phyloP scores from a whole-genome alignment of 1,284 basidiomycete species.

The Exobasidium rhododendri region DNA sequence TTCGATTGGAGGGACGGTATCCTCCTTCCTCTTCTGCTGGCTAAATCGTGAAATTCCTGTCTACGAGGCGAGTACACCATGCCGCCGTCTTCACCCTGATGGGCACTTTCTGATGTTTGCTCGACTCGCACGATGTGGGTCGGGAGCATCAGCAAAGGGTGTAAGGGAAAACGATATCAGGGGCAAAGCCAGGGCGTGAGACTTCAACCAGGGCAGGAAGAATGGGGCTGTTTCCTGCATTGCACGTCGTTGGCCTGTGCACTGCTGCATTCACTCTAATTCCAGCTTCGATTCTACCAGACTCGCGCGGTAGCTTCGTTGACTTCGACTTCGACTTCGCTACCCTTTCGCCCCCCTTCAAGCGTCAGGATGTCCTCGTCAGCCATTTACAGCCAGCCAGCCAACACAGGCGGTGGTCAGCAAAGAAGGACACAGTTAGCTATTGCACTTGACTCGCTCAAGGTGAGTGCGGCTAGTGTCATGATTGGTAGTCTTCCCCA shows the following conservation, averaged over 20 bases:
- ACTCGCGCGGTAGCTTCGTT: no score
- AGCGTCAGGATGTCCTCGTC: background rate
- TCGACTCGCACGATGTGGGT: conserved; percentile 7
- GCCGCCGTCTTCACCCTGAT: conserved; percentile 56
- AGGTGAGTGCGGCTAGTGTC: conserved; percentile 49
- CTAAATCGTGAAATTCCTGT: background rate
- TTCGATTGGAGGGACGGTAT: background rate
- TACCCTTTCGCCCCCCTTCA: background rate
- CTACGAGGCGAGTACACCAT: background rate
- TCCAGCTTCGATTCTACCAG: no score
- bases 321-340: background rate
- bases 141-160: no score
- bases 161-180: no score
- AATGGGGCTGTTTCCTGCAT: no score
- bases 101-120: conserved; percentile 33
- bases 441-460: conserved; percentile 76
- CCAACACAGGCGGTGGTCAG: conserved; percentile 72
- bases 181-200: no score
- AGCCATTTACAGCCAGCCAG: conserved; percentile 74
- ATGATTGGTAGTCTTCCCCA: no score
- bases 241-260: background rate
- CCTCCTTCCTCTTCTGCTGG: background rate
- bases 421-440: conserved; percentile 83
- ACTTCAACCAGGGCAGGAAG: no score
- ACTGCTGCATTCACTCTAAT: no score